Evolutionary conservation across 306 rosid species (phyloP).

Genomic region (Mimosa pudica): DNA sequence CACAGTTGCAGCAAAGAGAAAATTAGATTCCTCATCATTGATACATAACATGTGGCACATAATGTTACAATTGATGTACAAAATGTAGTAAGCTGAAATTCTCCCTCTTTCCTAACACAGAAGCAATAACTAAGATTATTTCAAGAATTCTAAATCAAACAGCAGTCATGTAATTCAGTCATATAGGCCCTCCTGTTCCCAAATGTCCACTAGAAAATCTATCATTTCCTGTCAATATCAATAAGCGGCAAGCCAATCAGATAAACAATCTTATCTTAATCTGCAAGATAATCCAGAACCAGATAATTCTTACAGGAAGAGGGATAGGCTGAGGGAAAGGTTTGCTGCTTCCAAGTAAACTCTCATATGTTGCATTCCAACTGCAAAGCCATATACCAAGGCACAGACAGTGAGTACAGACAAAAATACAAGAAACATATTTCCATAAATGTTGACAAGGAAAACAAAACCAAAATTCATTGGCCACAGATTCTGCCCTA

Average conservation of each 20-base stretch:
- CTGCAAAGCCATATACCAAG: slow-evolving; percentile 79
- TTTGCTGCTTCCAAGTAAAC: slow-evolving; percentile 81
- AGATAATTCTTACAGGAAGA: slow-evolving; percentile 62
- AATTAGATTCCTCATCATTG: slow-evolving; percentile 32
- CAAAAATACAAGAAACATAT: slow-evolving; percentile 38
- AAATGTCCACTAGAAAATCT: slow-evolving; percentile 90
- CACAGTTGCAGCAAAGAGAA: slow-evolving; percentile 19
- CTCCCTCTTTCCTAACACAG: slow-evolving; percentile 42
- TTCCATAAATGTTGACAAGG: slow-evolving; percentile 42
- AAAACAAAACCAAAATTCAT: slow-evolving; percentile 3
- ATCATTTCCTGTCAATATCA: slow-evolving; percentile 80
- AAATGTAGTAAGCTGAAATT: slow-evolving; percentile 34
- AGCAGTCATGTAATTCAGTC: slow-evolving; percentile 52
- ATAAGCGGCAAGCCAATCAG: slow-evolving; percentile 20
- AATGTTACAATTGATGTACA: slow-evolving; percentile 38
- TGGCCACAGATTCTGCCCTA: slow-evolving; percentile 16
- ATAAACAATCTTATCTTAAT: slow-evolving; percentile 6
- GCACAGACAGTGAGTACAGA: slow-evolving; percentile 69
- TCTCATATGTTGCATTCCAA: slow-evolving; percentile 87
- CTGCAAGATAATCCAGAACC: slow-evolving; percentile 1
- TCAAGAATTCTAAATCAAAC: slow-evolving; percentile 34
- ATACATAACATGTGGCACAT: slow-evolving; percentile 12
- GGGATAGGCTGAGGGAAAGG: slow-evolving; percentile 84
- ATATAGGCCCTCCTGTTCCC: slow-evolving; percentile 95
- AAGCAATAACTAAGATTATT: slow-evolving; percentile 46